A percentile compares a stretch with the other conserved stretches of the same genome.
Evolutionary conservation across 768 basidiomycete genomes (phyloP).

Genomic region (Panus rudis): DNA sequence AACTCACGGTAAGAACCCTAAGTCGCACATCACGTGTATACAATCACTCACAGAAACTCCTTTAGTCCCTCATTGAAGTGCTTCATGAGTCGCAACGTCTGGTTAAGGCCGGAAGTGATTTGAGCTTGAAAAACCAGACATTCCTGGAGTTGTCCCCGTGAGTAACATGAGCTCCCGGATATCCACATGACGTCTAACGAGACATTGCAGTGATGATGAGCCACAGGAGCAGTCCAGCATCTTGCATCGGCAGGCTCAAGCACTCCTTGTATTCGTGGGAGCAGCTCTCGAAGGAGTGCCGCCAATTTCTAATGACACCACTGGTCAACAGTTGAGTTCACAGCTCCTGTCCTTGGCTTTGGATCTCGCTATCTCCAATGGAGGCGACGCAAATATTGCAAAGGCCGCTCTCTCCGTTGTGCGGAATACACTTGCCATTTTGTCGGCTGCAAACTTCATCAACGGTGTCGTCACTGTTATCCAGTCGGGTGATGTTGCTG

Average conservation of each 20-base stretch:
- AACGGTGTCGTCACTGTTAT: slow-evolving; percentile 43
- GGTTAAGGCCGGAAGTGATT: slow-evolving; percentile 29
- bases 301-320: slow-evolving; percentile 13
- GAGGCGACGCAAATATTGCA: slow-evolving; percentile 32
- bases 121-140: slow-evolving; percentile 29
- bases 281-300: slow-evolving; percentile 36
- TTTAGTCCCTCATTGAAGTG: slow-evolving; percentile 55
- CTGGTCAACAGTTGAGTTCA: slow-evolving; percentile 38
- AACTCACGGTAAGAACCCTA: slow-evolving; percentile 39
- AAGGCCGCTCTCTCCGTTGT: slow-evolving; percentile 44
- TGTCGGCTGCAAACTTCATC: slow-evolving; percentile 70
- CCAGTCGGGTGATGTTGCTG: slow-evolving; percentile 43
- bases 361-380: slow-evolving; percentile 9
- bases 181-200: background rate
- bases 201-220: slow-evolving; percentile 48
- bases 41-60: background rate
- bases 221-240: slow-evolving; percentile 38
- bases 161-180: slow-evolving; percentile 15
- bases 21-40: slow-evolving; percentile 14
- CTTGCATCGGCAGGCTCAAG: slow-evolving; percentile 50
- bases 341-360: slow-evolving; percentile 31
- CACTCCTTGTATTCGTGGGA: slow-evolving; percentile 60
- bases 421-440: slow-evolving; percentile 47
- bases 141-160: slow-evolving; percentile 58
- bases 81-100: slow-evolving; percentile 60